These are phyloP conservation scores for Aspergillus ochraceoroseus DNA, from an alignment of 2,329 filamentous ascomycete species.

Conservation along the genomic window DNA sequence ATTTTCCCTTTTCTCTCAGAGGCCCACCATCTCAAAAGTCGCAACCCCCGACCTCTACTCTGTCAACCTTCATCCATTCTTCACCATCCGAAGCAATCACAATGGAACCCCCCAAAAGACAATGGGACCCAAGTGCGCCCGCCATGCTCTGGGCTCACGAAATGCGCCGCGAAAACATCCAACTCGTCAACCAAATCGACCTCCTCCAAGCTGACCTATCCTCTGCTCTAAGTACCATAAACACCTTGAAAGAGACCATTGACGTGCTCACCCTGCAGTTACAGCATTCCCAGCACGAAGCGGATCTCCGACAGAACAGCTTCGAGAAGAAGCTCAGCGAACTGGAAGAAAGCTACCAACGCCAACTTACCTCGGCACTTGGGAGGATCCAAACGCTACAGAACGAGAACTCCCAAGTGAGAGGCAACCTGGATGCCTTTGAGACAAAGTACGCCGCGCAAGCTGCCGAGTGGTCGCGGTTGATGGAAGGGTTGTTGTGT, in stretches of 20 bases:
- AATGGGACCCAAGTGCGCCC: conserved; percentile 12
- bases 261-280: conserved; percentile 5
- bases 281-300: too few relatives aligned
- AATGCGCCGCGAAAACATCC: conserved; percentile 36
- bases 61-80: too few relatives aligned
- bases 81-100: conserved; percentile 9
- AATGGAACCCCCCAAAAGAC: conserved; percentile 6
- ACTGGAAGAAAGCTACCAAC: neutral
- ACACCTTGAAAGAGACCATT: conserved; percentile 5
- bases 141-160: conserved; percentile 40
- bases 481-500: neutral
- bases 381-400: conserved; percentile 5
- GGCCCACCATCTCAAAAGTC: too few relatives aligned
- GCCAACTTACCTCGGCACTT: neutral
- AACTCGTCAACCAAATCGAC: conserved; percentile 28
- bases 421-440: neutral
- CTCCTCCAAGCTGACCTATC: conserved; percentile 17
- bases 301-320: neutral
- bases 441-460: neutral
- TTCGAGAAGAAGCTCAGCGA: neutral
- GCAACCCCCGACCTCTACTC: too few relatives aligned
- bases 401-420: conserved; percentile 5
- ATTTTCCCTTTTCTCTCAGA: neutral
- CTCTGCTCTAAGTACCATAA: conserved; percentile 9
- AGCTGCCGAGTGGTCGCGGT: neutral